Evolutionary conservation across 805 yeast species (phyloP).

Genomic region (Lipomyces japonicus): DNA sequence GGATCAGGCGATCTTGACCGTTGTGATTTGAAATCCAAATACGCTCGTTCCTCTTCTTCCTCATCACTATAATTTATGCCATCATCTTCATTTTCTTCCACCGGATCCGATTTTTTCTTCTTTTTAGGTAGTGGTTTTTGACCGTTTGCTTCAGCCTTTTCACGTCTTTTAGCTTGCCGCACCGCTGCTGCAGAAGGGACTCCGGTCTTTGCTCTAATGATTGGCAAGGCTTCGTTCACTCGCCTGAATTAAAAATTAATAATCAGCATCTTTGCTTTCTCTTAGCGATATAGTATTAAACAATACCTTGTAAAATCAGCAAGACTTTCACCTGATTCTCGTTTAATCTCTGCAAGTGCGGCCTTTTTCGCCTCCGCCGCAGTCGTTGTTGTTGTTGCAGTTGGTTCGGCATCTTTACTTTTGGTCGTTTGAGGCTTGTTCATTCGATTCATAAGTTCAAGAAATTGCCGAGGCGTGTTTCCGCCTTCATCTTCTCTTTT

Average conservation of each 20-base stretch:
- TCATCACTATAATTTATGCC: slow-evolving; percentile 24
- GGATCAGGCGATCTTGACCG: slow-evolving; percentile 42
- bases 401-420: slow-evolving; percentile 11
- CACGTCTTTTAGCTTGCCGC: slow-evolving; percentile 26
- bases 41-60: slow-evolving; percentile 31
- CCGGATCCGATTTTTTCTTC: slow-evolving; percentile 24
- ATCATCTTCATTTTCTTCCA: slow-evolving; percentile 33
- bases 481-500: slow-evolving; percentile 31
- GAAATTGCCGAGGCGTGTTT: slow-evolving; percentile 38
- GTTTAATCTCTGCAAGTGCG: slow-evolving; percentile 20
- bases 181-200: slow-evolving; percentile 34
- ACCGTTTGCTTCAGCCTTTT: slow-evolving; percentile 28
- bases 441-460: slow-evolving; percentile 33
- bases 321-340: slow-evolving; percentile 39
- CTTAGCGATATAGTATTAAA: background rate
- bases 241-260: slow-evolving; percentile 31
- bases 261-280: background rate
- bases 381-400: slow-evolving; percentile 8
- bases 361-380: slow-evolving; percentile 4
- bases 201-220: slow-evolving; percentile 38
- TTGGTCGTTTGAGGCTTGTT: slow-evolving; percentile 7
- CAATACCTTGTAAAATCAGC: slow-evolving; percentile 35
- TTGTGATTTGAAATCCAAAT: slow-evolving; percentile 17
- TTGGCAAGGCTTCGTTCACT: slow-evolving; percentile 42
- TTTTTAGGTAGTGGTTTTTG: slow-evolving; percentile 19